Evolutionary conservation across 371 early-diverging fungal species (phyloP), one percentile per base, ranked within the genome.

Genomic region (Mortierella sp.): DNA sequence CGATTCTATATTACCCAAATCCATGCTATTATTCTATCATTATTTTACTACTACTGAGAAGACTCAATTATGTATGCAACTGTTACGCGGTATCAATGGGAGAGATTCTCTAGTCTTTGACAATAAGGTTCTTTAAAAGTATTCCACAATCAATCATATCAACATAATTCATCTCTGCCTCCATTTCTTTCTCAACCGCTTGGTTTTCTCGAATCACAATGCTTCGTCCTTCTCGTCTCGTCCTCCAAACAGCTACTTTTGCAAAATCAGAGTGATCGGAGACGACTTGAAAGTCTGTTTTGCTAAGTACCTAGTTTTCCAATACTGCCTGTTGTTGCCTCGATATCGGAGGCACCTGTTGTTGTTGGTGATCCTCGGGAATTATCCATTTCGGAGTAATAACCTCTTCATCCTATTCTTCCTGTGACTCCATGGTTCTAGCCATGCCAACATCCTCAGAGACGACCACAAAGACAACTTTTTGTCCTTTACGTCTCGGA

Each of bases 231-330:
- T 55, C 62, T 4, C 62, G 60, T 18, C 73, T 49, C 18, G 73
- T 73, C 39, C 73, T 66, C 73, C 67, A 62, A 5, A 73, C 73
- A 2, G 73, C 68, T 3, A 68, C 73, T 22, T 62, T 62, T 22
- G 73, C 73, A 26, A 73, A 73, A 39, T 73, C 68, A 1, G 73
- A 73, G 32, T 73, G 58, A 43, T 73, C 66, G 10, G 73, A 72
- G 18, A 66, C 73, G 43, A 72, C 73, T 47, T 72, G 72, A 45
- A 51, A 72, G 20, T 71, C 66, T 0, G 66, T 72, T 61, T 62
- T 72, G 37, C 72, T 72, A 40, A 72, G 55, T 1, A 72, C 52
- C 72, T 57, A 66, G 55, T 66, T 66, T 28, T 72, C 73, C 37
- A 72, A 30, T 14, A 66, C 67, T 1, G 32, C 55, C 9, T 66